Percentiles rank a stretch among this genome's conserved stretches.
phyloP scores from a whole-genome alignment of 148 eudicot species.

The Vaccinium myrtillus region DNA sequence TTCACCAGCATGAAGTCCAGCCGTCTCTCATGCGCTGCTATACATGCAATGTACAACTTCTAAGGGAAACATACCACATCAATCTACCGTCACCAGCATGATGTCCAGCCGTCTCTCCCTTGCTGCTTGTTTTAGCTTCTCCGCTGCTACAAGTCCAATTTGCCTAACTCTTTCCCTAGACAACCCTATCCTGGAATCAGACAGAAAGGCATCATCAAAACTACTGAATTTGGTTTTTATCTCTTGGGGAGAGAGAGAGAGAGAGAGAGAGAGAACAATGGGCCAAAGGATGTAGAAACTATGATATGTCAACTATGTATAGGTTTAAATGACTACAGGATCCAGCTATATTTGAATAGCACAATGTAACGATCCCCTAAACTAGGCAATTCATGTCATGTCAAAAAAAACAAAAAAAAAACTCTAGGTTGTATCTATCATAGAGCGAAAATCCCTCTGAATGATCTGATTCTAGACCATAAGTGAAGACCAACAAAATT shows the following conservation, averaged over 20 bases:
- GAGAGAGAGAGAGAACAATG: not conserved
- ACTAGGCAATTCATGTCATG: not conserved
- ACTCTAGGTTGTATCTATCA: not conserved
- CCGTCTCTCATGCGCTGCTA: constrained; percentile 70
- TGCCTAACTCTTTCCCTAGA: constrained; percentile 94
- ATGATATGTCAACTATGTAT: not conserved
- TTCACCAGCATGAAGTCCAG: constrained; percentile 72
- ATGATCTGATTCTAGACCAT: not conserved
- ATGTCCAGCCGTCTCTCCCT: constrained; percentile 71
- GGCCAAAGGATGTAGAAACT: not conserved
- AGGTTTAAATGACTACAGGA: not conserved
- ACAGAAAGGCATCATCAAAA: not conserved
- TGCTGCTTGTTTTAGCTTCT: constrained; percentile 89
- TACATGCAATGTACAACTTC: constrained; percentile 23
- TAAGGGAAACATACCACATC: constrained; percentile 18
- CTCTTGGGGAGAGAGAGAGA: not conserved
- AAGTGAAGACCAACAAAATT: not conserved
- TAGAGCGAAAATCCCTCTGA: not conserved
- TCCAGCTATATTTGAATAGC: not conserved
- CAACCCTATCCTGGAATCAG: constrained; percentile 74
- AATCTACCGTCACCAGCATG: constrained; percentile 55
- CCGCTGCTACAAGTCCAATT: constrained; percentile 79
- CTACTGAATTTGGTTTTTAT: not conserved
- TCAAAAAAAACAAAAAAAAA: not conserved
- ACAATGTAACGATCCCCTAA: not conserved